Conservation (phyloP, 2,329 filamentous ascomycete genomes). For the Esteya vermicola region DNA sequence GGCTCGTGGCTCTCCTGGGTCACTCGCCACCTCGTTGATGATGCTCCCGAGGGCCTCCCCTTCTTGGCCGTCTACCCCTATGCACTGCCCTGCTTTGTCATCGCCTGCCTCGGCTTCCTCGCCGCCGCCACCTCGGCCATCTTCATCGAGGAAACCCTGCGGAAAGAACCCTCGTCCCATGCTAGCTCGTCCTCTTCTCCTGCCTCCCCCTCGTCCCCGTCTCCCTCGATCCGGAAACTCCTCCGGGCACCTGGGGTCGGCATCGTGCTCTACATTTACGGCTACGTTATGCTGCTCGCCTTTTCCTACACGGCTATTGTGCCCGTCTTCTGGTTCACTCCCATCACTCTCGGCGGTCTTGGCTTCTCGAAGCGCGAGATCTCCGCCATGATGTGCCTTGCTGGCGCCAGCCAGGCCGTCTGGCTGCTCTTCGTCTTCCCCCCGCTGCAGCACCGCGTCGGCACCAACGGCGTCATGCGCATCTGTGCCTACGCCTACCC, state of each 20-base stretch:
- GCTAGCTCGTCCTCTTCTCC: neutral
- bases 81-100: slow-evolving; percentile 45
- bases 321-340: slow-evolving; percentile 56
- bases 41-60: slow-evolving; percentile 27
- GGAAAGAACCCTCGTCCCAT: slow-evolving; percentile 5
- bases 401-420: slow-evolving; percentile 50
- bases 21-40: no score
- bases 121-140: slow-evolving; percentile 36
- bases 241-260: slow-evolving; percentile 48
- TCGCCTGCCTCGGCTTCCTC: slow-evolving; percentile 37
- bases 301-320: slow-evolving; percentile 58
- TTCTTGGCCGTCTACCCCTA: slow-evolving; percentile 56
- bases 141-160: slow-evolving; percentile 50
- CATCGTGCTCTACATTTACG: slow-evolving; percentile 51
- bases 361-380: slow-evolving; percentile 49
- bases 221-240: slow-evolving; percentile 34
- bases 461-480: slow-evolving; percentile 51
- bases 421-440: slow-evolving; percentile 64
- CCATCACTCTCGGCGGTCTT: slow-evolving; percentile 47
- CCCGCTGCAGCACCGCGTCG: slow-evolving; percentile 46
- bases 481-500: slow-evolving; percentile 46
- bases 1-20: no score
- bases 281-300: slow-evolving; percentile 52
- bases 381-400: slow-evolving; percentile 48
- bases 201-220: slow-evolving; percentile 4